Evolutionary conservation across 495 filamentous ascomycete genomes (phyloP), one percentile per base, ranked within the genome.

Genomic region (Penicillium atrosanguineum): DNA sequence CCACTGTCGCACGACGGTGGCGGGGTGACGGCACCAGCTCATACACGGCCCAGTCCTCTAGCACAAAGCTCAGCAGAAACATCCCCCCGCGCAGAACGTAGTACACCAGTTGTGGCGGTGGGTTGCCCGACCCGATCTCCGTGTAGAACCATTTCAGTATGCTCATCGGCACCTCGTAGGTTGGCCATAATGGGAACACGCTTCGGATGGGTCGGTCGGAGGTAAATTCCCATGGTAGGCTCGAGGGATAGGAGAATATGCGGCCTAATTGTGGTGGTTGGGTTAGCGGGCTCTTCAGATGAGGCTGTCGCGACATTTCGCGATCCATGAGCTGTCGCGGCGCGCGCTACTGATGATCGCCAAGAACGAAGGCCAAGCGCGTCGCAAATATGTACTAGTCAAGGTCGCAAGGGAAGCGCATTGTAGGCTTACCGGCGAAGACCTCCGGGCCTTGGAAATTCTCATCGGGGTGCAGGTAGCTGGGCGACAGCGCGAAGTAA

Each of bases 401-500:
- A 26, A 16, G 11, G 26, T 44, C 20, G 20, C 14, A n/a, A 26
- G 42, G 7, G 6, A 14, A 23, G 31, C 29, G 16, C 48, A 39
- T 36, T 48, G 4, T 44, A 77, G 31, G 12, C 88, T 67, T 85
- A 96, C 93, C 91, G 54, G 92, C 91, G 62, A 96, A 93, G 48
- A 97, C 87, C 75, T 98, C 94, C 9, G 93, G 94, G 18, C 94
- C 94, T 66, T 98, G 94, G 65, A 98, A 98, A 72, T 97, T 90
- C 78, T 98, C 94, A 73, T 98, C 94, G 3, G 94, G 94, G 70
- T 98, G 94, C 28, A 98, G 83, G 70, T 98, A 98, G 76, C 93
- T 97, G 42, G 94, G 89, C 44, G 87, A 91, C 29, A 96, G 78
- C 41, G 94, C 92, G 62, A 97, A 95, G 78, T 95, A 97, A 55